Evolutionary conservation across 2,329 filamentous ascomycete species (phyloP).

Genomic region (Colletotrichum filicis): DNA sequence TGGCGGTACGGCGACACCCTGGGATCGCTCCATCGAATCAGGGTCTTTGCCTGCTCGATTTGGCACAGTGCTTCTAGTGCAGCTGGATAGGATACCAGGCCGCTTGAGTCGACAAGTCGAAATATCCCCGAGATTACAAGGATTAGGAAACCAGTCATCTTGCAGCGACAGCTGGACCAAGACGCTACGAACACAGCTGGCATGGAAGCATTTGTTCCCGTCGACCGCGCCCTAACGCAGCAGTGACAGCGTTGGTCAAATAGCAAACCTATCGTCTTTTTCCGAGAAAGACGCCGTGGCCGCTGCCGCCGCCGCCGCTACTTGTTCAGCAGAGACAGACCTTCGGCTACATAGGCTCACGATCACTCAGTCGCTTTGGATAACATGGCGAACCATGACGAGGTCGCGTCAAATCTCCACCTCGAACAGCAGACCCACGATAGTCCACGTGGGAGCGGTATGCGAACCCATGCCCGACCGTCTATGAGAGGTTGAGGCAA

Average conservation of each 20-base stretch:
- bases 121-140: slow-evolving; percentile 34
- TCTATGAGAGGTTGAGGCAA: slow-evolving; percentile 19
- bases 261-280: background rate
- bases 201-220: slow-evolving; percentile 9
- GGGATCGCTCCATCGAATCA: slow-evolving; percentile 11
- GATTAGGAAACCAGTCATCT: background rate
- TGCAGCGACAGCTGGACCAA: background rate
- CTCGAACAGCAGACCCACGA: slow-evolving; percentile 29
- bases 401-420: slow-evolving; percentile 27
- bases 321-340: background rate
- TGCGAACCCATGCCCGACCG: slow-evolving; percentile 29
- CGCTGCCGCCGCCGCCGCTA: slow-evolving; percentile 4
- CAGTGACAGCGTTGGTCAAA: slow-evolving; percentile 25
- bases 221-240: slow-evolving; percentile 11
- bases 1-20: background rate
- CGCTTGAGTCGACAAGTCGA: slow-evolving; percentile 33
- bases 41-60: slow-evolving; percentile 32
- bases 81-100: slow-evolving; percentile 4
- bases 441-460: slow-evolving; percentile 34
- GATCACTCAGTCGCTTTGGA: background rate
- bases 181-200: slow-evolving; percentile 7
- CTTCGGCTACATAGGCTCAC: background rate
- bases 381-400: slow-evolving; percentile 21
- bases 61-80: slow-evolving; percentile 6
- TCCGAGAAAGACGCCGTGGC: slow-evolving; percentile 27